A percentile compares a stretch with the other conserved stretches of the same genome.
Evolutionary conservation across 2,329 filamentous ascomycete species (phyloP).

Genomic region (Trichoderma simmonsii): DNA sequence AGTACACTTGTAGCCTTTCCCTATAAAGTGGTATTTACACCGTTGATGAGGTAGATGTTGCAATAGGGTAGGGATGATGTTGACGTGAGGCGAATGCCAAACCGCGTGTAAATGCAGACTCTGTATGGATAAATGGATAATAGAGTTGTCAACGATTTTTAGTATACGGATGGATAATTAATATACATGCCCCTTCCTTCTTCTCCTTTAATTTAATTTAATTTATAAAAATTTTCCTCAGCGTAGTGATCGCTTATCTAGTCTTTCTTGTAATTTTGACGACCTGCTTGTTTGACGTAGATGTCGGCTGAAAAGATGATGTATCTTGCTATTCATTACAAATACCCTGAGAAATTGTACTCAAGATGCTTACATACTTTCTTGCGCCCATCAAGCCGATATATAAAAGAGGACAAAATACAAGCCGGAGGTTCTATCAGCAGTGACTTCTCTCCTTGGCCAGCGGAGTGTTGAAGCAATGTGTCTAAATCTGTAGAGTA

Average conservation of each 20-base stretch:
- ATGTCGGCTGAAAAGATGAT: neutral
- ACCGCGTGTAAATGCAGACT: too few species aligned
- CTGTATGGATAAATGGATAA: neutral
- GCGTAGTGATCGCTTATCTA: neutral
- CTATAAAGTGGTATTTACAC: too few species aligned
- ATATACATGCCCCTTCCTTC: neutral
- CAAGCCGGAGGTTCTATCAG: rapidly evolving
- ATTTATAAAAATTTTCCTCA: neutral
- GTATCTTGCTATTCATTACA: neutral
- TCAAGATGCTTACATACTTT: neutral
- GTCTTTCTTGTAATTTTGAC: neutral
- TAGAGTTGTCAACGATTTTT: neutral
- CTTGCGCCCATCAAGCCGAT: neutral
- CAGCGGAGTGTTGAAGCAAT: neutral
- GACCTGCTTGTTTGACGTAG: neutral
- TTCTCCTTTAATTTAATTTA: neutral
- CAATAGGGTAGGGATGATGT: neutral
- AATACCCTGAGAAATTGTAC: neutral
- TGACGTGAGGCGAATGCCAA: neutral
- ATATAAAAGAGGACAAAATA: rapidly evolving
- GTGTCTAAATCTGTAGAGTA: neutral
- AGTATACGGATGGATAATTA: neutral
- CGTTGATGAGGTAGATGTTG: neutral
- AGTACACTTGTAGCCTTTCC: neutral
- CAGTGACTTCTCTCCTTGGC: neutral